Evolutionary conservation across 805 yeast genomes (phyloP), one percentile per base, ranked within the genome.

Genomic region (Dipodascopsis tothii): DNA sequence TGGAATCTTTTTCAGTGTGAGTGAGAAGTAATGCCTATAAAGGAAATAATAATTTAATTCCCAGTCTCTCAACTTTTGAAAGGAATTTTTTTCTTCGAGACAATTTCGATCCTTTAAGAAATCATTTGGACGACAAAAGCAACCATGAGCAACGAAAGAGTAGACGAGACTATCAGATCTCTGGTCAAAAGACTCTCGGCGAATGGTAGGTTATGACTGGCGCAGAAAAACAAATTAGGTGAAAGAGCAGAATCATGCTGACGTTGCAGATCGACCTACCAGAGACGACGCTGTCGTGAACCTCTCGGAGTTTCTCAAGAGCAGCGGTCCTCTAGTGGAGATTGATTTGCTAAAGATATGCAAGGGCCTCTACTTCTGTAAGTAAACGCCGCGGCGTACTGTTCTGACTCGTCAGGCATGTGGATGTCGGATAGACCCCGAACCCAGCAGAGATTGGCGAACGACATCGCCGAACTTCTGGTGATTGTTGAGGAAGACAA

Each of bases 361-460:
- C 96, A 87, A 84, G 65, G 98, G 97, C n/a, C 71, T 92, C 33
- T 92, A 81, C 64, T 92, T 72, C 60, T 52, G 56, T 51, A 39
- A 11, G 48, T 35, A 18, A 35, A n/a, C n/a, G n/a, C n/a, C 27
- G 5, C 38, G 5, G 21, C 27, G 6, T n/a, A 11, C 16, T 17
- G 21, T 19, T 35, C 6, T 35, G 30, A 7, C 5, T 11, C 16
- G 9, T 35, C 11, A 51, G 77, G 95, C 7, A 85, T 92, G 95
- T 92, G 98, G 97, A 86, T 82, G 67, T 76, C 94, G 60, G 98
- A 92, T 63, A 77, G 88, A 59, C 95, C 96, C 21, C 72, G 82
- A 56, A 92, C 95, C 20, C 98, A 92, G 64, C 95, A 87, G 63
- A 68, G 80, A 46, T 68, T 92, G 32, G 94, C 95, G 2, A 74